Conservation (phyloP, 2,329 filamentous ascomycete species). For the Camillea tinctor region DNA sequence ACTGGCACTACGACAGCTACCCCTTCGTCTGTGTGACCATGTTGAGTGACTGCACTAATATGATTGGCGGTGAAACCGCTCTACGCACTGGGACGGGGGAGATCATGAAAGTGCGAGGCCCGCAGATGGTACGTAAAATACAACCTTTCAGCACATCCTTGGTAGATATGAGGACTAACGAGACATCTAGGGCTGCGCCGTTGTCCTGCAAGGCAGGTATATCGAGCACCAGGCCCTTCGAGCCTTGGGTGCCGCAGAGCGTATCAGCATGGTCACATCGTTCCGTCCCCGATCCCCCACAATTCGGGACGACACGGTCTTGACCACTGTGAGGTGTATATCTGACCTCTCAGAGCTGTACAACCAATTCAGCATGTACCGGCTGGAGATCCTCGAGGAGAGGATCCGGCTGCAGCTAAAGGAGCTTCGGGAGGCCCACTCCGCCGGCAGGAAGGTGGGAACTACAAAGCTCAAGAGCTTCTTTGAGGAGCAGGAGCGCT, state of each 20-base stretch:
- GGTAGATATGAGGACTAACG: slow-evolving; percentile 10
- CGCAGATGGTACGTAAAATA: slow-evolving; percentile 51
- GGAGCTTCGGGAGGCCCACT: slow-evolving; percentile 36
- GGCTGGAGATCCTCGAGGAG: slow-evolving; percentile 61
- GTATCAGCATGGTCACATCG: slow-evolving; percentile 65
- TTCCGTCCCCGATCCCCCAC: slow-evolving; percentile 58
- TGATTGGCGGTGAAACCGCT: slow-evolving; percentile 65
- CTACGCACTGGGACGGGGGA: slow-evolving; percentile 53
- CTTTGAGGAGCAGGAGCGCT: slow-evolving; percentile 33
- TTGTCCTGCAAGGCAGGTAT: slow-evolving; percentile 66
- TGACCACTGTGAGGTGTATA: slow-evolving; percentile 59
- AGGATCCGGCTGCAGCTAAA: slow-evolving; percentile 48
- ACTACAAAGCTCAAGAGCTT: slow-evolving; percentile 33
- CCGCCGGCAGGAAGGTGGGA: slow-evolving; percentile 26
- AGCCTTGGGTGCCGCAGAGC: slow-evolving; percentile 56
- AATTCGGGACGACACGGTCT: slow-evolving; percentile 57
- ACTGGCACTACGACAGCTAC: slow-evolving; percentile 65
- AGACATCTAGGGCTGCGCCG: slow-evolving; percentile 53
- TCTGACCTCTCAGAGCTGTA: slow-evolving; percentile 59
- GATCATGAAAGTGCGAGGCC: slow-evolving; percentile 58
- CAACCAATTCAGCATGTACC: slow-evolving; percentile 60
- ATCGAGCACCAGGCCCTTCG: slow-evolving; percentile 63
- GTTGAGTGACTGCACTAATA: slow-evolving; percentile 60
- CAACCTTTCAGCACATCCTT: neutral
- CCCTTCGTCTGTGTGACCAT: slow-evolving; percentile 70